A percentile compares a stretch with the other conserved stretches of the same genome.
Evolutionary conservation across 2,329 filamentous ascomycete genomes (phyloP).

Genomic region (Sodiomyces alkalinus): DNA sequence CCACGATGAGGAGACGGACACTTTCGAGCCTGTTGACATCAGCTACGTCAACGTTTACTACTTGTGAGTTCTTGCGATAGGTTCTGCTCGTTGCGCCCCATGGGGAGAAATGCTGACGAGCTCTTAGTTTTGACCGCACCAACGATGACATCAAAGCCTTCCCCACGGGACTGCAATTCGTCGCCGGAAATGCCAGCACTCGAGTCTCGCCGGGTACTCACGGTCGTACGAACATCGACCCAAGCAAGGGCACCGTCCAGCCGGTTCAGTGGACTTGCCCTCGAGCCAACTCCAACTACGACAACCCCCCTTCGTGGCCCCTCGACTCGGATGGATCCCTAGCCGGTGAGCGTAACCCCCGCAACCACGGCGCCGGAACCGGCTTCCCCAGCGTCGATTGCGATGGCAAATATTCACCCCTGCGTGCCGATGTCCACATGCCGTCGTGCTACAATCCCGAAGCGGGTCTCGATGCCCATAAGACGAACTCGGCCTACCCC

Average conservation of each 20-base stretch:
- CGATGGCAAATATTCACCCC: slow-evolving; percentile 43
- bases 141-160: slow-evolving; percentile 55
- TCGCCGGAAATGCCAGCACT: slow-evolving; percentile 46
- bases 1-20: slow-evolving; percentile 43
- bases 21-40: slow-evolving; percentile 49
- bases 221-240: slow-evolving; percentile 33
- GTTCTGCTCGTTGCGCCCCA: no score
- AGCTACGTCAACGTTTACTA: slow-evolving; percentile 70
- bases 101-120: slow-evolving; percentile 12
- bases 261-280: slow-evolving; percentile 47
- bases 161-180: slow-evolving; percentile 55
- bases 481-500: slow-evolving; percentile 54
- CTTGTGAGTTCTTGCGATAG: slow-evolving; percentile 29
- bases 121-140: slow-evolving; percentile 39
- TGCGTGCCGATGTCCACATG: slow-evolving; percentile 54
- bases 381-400: slow-evolving; percentile 61
- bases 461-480: slow-evolving; percentile 41
- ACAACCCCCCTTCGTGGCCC: slow-evolving; percentile 34
- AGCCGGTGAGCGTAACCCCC: slow-evolving; percentile 38
- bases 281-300: slow-evolving; percentile 27
- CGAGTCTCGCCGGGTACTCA: slow-evolving; percentile 41
- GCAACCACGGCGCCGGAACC: slow-evolving; percentile 38
- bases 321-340: slow-evolving; percentile 35
- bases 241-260: slow-evolving; percentile 34
- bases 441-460: slow-evolving; percentile 59